Evolutionary conservation across 2,329 filamentous ascomycete genomes (phyloP).

Genomic region (Sordariomycetes sp.): DNA sequence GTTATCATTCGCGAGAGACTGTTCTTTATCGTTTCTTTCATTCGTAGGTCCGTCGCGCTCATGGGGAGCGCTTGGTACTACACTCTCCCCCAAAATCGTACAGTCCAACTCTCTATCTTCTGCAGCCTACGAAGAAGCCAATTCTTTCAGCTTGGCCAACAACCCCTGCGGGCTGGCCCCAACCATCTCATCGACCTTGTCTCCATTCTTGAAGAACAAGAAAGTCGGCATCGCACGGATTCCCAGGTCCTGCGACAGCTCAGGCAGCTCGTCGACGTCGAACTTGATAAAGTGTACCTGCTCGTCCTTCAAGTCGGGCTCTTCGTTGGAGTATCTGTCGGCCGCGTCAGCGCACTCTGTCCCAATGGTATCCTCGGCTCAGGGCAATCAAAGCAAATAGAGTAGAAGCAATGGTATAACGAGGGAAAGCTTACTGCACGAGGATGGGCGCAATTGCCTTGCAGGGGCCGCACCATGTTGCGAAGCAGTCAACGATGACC

Average conservation of each 20-base stretch:
- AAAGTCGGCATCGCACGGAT: constrained; percentile 94
- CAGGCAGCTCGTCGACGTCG: constrained; percentile 75
- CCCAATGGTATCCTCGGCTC: too few relatives aligned
- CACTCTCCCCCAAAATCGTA: too few relatives aligned
- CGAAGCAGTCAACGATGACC: constrained; percentile 79
- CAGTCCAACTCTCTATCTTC: too few relatives aligned
- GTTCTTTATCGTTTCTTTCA: too few relatives aligned
- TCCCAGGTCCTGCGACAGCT: constrained; percentile 66
- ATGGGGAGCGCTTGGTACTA: too few relatives aligned
- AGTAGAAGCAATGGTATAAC: too few relatives aligned
- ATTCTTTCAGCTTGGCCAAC: too few relatives aligned
- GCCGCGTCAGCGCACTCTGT: too few relatives aligned
- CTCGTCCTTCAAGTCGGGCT: constrained; percentile 40
- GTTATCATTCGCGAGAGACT: too few relatives aligned
- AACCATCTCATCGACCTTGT: constrained; percentile 64
- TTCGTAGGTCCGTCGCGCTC: too few relatives aligned
- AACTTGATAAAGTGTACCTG: constrained; percentile 74
- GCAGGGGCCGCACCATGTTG: constrained; percentile 91
- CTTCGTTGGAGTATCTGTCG: constrained; percentile 16
- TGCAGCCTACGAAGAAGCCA: too few relatives aligned
- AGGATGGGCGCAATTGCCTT: constrained; percentile 78
- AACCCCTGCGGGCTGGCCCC: constrained; percentile 73
- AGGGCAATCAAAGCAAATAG: too few relatives aligned
- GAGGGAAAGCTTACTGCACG: constrained; percentile 13
- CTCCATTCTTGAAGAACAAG: constrained; percentile 69